A percentile compares a stretch with the other conserved stretches of the same genome.
phyloP scores from a whole-genome alignment of 169 alveolate species.

The Besnoitia besnoiti region DNA sequence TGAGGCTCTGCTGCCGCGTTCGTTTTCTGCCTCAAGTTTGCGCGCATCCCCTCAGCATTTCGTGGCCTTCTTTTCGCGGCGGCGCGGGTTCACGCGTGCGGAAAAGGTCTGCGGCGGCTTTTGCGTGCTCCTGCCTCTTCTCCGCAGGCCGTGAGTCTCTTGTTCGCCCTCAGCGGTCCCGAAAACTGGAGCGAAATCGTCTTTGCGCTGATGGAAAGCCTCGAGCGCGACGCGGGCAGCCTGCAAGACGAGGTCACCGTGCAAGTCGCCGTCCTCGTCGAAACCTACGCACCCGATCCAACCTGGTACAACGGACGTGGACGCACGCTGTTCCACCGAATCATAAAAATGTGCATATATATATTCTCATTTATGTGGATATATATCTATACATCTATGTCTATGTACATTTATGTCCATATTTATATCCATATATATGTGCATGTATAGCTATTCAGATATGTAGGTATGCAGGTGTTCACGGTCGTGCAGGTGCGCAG shows the following conservation, averaged over 20 bases:
- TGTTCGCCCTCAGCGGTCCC: not conserved
- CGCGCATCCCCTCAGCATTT: too few relatives aligned
- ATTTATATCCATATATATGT: not conserved
- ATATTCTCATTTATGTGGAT: not conserved
- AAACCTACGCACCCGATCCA: constrained; percentile 72
- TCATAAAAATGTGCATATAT: not conserved
- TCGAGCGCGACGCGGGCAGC: not conserved
- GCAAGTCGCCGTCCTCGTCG: constrained; percentile 70
- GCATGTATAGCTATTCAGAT: not conserved
- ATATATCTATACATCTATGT: not conserved
- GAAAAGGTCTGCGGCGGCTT: too few relatives aligned
- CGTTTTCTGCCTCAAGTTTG: too few relatives aligned
- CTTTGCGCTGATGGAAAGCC: not conserved
- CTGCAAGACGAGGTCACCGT: not conserved
- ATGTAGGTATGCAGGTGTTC: not conserved
- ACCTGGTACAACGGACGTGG: constrained; percentile 49
- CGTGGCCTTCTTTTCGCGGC: too few relatives aligned
- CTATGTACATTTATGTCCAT: not conserved
- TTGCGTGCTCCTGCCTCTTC: too few relatives aligned
- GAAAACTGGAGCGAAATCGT: not conserved
- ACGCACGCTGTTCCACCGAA: not conserved
- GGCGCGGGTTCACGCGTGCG: too few relatives aligned
- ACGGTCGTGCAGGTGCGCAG: too few relatives aligned
- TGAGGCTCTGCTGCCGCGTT: too few relatives aligned
- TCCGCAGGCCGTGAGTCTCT: not conserved